Evolutionary conservation across 768 basidiomycete genomes (phyloP).

Genomic region (Leccinum arenicola): DNA sequence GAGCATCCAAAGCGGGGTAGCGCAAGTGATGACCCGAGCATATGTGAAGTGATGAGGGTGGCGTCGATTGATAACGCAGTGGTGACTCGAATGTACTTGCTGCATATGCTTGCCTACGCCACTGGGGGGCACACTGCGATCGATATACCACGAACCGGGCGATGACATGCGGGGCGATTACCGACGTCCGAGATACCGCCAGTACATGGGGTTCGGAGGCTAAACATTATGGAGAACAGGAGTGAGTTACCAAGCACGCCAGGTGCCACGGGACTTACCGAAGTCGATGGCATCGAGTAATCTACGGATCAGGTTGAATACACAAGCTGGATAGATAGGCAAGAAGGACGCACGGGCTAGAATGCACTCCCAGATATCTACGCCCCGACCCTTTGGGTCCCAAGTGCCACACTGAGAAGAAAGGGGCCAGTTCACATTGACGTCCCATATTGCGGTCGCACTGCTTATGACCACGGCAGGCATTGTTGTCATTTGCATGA

Average conservation of each 20-base stretch:
- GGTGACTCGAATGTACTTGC: background rate
- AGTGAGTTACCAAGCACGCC: background rate
- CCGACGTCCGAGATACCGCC: conserved; percentile 49
- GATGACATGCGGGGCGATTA: conserved; percentile 11
- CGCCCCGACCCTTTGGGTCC: conserved; percentile 63
- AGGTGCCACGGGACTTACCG: conserved; percentile 22
- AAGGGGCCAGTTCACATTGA: conserved; percentile 60
- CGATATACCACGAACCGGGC: conserved; percentile 5
- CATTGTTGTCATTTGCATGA: conserved; percentile 25
- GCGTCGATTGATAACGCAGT: conserved; percentile 6
- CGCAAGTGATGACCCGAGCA: conserved; percentile 1
- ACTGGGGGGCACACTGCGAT: background rate
- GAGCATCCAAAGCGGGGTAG: conserved; percentile 8
- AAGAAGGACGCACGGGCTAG: conserved; percentile 47
- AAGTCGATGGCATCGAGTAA: conserved; percentile 53
- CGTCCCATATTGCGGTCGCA: conserved; percentile 70
- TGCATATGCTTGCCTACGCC: background rate
- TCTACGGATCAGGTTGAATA: conserved; percentile 38
- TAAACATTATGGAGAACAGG: conserved; percentile 24
- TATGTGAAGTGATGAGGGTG: conserved; percentile 5
- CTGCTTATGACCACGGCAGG: conserved; percentile 47
- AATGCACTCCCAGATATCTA: conserved; percentile 77
- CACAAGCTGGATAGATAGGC: background rate
- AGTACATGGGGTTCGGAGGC: conserved; percentile 44
- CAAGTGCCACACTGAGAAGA: conserved; percentile 71